Percentiles rank a stretch among this genome's conserved stretches.
phyloP scores from a whole-genome alignment of 2,329 filamentous ascomycete species.

The Neopestalotiopsis sp. region DNA sequence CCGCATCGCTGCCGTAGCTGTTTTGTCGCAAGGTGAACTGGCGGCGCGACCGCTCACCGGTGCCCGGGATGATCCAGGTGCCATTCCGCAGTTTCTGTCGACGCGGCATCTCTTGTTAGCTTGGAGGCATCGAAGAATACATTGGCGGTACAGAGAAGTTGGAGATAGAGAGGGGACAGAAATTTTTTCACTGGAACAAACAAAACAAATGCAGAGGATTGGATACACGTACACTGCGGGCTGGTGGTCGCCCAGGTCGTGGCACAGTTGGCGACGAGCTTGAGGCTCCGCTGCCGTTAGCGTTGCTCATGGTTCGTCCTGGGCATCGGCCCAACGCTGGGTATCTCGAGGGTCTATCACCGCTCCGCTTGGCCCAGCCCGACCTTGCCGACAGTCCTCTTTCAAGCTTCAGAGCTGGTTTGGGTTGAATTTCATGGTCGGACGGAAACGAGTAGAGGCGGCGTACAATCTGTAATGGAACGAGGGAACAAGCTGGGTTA shows the following conservation, averaged over 20 bases:
- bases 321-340: constrained; percentile 6
- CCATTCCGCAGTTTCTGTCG: constrained; percentile 77
- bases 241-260: constrained; percentile 19
- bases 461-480: neutral
- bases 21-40: constrained; percentile 73
- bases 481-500: neutral
- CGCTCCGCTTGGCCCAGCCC: constrained; percentile 6
- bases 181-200: neutral
- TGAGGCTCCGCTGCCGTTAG: constrained; percentile 19
- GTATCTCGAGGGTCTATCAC: constrained; percentile 5
- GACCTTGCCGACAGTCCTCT: neutral
- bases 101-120: constrained; percentile 56
- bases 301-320: constrained; percentile 14
- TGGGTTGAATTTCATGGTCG: neutral
- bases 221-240: constrained; percentile 19
- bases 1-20: constrained; percentile 42
- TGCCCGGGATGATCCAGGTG: constrained; percentile 84
- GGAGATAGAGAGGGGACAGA: constrained; percentile 14
- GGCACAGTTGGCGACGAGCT: constrained; percentile 17
- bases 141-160: constrained; percentile 6
- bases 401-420: neutral
- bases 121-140: constrained; percentile 13
- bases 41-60: constrained; percentile 82
- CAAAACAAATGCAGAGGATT: neutral
- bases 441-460: neutral